Conservation (phyloP, 768 basidiomycete genomes). For the Collybiopsis luxurians region DNA sequence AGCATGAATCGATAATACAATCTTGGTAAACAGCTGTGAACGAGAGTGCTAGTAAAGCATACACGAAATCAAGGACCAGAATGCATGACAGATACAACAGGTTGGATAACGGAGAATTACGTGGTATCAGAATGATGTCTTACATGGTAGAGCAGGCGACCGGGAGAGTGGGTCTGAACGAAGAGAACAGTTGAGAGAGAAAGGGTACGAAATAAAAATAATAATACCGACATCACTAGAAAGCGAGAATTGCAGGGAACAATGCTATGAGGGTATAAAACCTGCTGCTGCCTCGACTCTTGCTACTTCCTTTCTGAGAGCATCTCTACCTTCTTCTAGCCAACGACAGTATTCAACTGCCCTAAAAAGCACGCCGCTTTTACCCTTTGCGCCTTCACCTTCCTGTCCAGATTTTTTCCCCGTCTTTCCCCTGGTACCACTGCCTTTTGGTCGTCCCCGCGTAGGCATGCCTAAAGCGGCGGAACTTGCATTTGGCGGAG, state of each 20-base stretch:
- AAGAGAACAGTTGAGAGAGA: not conserved
- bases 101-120: not conserved
- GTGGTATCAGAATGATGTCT: not conserved
- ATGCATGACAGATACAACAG: not conserved
- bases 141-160: not conserved
- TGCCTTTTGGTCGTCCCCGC: conserved; percentile 78
- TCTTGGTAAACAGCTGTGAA: not conserved
- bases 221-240: not conserved
- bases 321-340: conserved; percentile 79
- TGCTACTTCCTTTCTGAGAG: conserved; percentile 64
- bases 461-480: conserved; percentile 73
- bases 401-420: not conserved
- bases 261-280: not conserved
- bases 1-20: not conserved
- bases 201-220: not conserved
- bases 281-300: conserved; percentile 49
- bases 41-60: not conserved
- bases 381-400: conserved; percentile 54
- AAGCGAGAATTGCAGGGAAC: not conserved
- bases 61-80: not conserved
- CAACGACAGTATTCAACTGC: conserved; percentile 84
- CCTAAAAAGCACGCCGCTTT: conserved; percentile 85
- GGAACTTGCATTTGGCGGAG: conserved; percentile 62
- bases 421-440: conserved; percentile 37
- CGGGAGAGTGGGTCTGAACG: not conserved